Evolutionary conservation across 1,284 basidiomycete species (phyloP), one percentile per base, ranked within the genome.

Genomic region (Ceratobasidium theobromae): DNA sequence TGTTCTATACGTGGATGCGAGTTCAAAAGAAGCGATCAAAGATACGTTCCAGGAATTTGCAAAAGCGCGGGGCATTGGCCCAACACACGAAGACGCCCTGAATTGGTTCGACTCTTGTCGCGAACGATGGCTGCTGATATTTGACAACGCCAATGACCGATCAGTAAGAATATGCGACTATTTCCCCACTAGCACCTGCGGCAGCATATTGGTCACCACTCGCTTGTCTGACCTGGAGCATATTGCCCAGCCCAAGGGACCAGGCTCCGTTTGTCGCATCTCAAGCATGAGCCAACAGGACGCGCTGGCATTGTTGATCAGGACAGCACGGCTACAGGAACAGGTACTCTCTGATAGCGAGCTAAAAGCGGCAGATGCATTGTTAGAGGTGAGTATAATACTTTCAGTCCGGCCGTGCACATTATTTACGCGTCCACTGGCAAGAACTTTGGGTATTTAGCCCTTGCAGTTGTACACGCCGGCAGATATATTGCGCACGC

Each of bases 121-220:
- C 5, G n/a, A 25, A 6, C 53, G 21, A 14, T 60, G 53, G 52
- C 21, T 67, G 11, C 12, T 67, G 5, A 48, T 60, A 3, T 67
- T 67, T 27, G 65, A 67, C 35, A 67, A 67, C 53, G 54, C 45
- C 28, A 41, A 67, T 30, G 46, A 58, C 16, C 65, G 32, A 33
- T 18, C 18, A 4, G 3, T 58, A n/a, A 32, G 18, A 4, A 30
- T 67, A 16, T 30, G 4, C 28, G 25, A 60, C n/a, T 60, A 55
- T 11, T 30, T 67, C 23, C 65, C 65, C 3, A 16, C 5, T 9
- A 21, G 43, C 6, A 21, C 43, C 1, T 28, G 40, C 14, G 54
- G 53, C 21, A 40, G 23, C 28, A 45, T 67, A 3, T 18, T 67
- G n/a, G 18, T 67, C n/a, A 57, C 65, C 4, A 58, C 65, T 38